Evolutionary conservation across 2,329 filamentous ascomycete genomes (phyloP).

Genomic region (Raffaelea deltoideospora): DNA sequence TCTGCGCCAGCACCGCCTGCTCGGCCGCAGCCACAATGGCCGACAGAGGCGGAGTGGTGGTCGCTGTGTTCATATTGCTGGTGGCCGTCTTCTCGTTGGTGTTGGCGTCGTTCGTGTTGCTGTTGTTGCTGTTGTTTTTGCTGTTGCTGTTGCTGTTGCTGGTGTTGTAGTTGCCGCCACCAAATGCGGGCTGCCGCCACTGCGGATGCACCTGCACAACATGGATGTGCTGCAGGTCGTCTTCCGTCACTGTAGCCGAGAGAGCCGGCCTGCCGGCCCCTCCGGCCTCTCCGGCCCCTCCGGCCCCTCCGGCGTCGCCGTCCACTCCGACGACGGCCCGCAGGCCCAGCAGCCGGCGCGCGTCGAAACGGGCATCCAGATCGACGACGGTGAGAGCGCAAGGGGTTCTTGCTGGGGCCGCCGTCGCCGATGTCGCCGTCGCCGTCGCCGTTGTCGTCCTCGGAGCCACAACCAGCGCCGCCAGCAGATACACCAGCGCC

Average conservation of each 20-base stretch:
- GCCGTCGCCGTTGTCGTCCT: too few species aligned
- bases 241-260: conserved; percentile 5
- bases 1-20: conserved; percentile 30
- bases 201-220: conserved; percentile 26
- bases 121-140: too few species aligned
- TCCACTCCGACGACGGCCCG: conserved; percentile 1
- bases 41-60: conserved; percentile 7
- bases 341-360: conserved; percentile 25
- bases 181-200: too few species aligned
- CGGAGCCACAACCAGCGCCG: conserved; percentile 33
- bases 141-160: too few species aligned
- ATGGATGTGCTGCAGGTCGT: conserved; percentile 34
- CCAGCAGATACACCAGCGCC: conserved; percentile 39
- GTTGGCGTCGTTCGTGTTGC: too few species aligned
- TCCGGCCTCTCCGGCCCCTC: background rate
- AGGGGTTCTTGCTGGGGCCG: too few species aligned
- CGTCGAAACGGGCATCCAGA: conserved; percentile 38
- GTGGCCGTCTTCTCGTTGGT: too few species aligned
- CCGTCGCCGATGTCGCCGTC: too few species aligned
- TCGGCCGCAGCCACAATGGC: conserved; percentile 25
- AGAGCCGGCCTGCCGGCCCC: background rate
- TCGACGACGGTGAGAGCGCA: conserved; percentile 41
- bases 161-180: too few species aligned
- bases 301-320: background rate
- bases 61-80: too few species aligned